These are phyloP conservation scores for Solanum raphanifolium DNA, from an alignment of 257 asterid genomes.

Conservation along the genomic window DNA sequence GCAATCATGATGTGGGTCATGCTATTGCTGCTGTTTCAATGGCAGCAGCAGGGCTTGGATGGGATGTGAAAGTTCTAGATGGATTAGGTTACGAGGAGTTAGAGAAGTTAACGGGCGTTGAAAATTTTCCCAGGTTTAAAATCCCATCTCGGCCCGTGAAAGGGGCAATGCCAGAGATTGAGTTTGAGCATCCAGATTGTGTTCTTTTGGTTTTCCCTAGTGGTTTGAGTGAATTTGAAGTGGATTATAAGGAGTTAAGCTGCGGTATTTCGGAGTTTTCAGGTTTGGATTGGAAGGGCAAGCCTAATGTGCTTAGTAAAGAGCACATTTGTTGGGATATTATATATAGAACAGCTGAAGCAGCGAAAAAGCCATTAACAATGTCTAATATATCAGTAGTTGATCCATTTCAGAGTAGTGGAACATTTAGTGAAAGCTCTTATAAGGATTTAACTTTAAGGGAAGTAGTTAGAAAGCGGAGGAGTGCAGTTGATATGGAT, in stretches of 20 bases:
- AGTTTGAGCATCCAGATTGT: constrained; percentile 92
- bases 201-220: constrained; percentile 61
- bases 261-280: constrained; percentile 21
- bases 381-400: constrained; percentile 13
- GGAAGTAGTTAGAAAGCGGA: constrained; percentile 70
- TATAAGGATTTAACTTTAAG: constrained; percentile 47
- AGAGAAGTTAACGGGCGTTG: constrained; percentile 67
- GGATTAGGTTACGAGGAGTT: constrained; percentile 62
- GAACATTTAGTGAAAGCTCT: constrained; percentile 30
- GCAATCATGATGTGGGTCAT: constrained; percentile 96
- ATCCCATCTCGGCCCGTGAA: constrained; percentile 55
- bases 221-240: constrained; percentile 28
- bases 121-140: constrained; percentile 24
- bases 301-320: constrained; percentile 73
- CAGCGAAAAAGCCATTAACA: constrained; percentile 43
- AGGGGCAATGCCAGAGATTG: constrained; percentile 77
- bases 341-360: constrained; percentile 73
- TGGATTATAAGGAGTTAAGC: constrained; percentile 53
- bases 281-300: constrained; percentile 64
- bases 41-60: constrained; percentile 90
- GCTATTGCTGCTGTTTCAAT: constrained; percentile 78
- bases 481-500: constrained; percentile 99
- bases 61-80: constrained; percentile 78
- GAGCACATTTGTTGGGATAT: constrained; percentile 87
- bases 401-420: constrained; percentile 36